Base-by-base conservation (phyloP, 2,329 filamentous ascomycete species). In the Emmonsiellopsis sp. region DNA sequence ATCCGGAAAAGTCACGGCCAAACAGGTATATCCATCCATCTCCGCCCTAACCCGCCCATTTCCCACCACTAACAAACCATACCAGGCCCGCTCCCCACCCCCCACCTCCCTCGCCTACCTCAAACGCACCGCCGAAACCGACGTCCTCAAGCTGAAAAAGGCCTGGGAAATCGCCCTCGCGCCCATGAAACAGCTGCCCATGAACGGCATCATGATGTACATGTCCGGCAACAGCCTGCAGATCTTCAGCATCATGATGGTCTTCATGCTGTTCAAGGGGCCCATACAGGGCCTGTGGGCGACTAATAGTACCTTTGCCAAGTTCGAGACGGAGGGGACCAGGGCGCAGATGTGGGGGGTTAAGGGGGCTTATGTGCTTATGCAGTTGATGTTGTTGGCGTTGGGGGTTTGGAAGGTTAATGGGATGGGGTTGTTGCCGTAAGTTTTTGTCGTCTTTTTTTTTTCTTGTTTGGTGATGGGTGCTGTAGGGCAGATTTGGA, bases 241-340 rank as follows among this genome's bases (percentile, higher is more conserved):
- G 70, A 97, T 98, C 61, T 98, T 98, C 77, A 94, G 87, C 73
- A 97, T 98, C 73, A 97, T 97, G 89, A 98, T 97, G 91, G 92
- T 97, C 15, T 91, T 92, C 65, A 97, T 96, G 87, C 85, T 95
- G 45, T 98, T 98, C 80, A 97, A 97, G 78, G 94, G 88, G 61
- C 93, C 93, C 8, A 80, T 98, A 56, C 82, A 89, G 71, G 93
- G 91, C 35, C 75, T 97, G 45, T 73, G 95, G 56, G 82, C 77
- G 61, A 92, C 92, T 47, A 90, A 93, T 67, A 81, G 85, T 65
- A 88, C 87, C n/a, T 97, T 98, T 70, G 83, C 89, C 66, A 85
- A 86, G 57, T 95, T 95, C 71, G 89, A 96, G 70, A 91, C 88
- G 16, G 84, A 89, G 51, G 83, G 81, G 35, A 95, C 88, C 61